Conservation (phyloP, 768 basidiomycete genomes). For the Suillus decipiens region DNA sequence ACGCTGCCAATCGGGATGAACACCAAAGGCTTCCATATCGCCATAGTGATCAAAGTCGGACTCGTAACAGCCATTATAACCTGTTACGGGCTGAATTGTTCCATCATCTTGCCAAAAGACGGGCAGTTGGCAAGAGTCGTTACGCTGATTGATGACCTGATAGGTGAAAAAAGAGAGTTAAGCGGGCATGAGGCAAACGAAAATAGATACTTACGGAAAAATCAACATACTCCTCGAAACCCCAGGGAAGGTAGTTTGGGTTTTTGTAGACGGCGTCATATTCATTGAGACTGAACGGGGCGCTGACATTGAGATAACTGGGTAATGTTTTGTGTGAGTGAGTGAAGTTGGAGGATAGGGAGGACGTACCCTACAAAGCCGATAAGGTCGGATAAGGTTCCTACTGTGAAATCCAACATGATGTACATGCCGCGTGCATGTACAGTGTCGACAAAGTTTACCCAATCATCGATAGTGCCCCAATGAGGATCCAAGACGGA, state of each 20-base stretch:
- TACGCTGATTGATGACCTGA: conserved; percentile 59
- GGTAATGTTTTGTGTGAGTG: conserved; percentile 13
- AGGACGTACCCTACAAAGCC: conserved; percentile 75
- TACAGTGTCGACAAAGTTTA: conserved; percentile 67
- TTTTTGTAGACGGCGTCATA: conserved; percentile 74
- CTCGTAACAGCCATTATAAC: conserved; percentile 70
- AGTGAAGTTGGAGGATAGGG: conserved; percentile 12
- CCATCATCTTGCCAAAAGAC: conserved; percentile 82
- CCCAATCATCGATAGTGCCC: conserved; percentile 85
- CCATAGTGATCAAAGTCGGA: conserved; percentile 96
- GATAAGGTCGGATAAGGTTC: conserved; percentile 87
- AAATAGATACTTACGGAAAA: conserved; percentile 54
- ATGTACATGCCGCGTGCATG: conserved; percentile 88
- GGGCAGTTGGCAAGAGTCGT: conserved; percentile 74
- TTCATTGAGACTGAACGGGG: conserved; percentile 78
- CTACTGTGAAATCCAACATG: conserved; percentile 93
- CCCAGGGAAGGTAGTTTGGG: conserved; percentile 82
- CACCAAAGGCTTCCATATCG: conserved; percentile 97
- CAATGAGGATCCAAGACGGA: conserved; percentile 90
- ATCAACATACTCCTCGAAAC: conserved; percentile 81
- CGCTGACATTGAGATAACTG: conserved; percentile 72
- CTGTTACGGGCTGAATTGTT: conserved; percentile 45
- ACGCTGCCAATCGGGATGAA: conserved; percentile 92
- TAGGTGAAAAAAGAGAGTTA: too few relatives aligned
- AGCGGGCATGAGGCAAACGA: background rate